Conservation (phyloP, 2,329 filamentous ascomycete genomes). For the Gyromitra esculenta region DNA sequence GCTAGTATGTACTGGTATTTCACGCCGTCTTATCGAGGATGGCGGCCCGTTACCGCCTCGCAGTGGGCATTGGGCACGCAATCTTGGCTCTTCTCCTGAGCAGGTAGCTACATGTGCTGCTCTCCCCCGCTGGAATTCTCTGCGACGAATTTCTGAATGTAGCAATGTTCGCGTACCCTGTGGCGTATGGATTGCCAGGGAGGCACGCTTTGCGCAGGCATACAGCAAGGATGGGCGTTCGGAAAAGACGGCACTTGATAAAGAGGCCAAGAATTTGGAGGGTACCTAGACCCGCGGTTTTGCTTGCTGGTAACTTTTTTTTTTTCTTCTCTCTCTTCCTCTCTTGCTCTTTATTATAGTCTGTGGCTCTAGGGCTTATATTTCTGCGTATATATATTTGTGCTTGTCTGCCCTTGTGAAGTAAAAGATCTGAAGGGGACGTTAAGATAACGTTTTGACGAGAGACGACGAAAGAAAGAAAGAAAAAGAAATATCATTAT, state of each 20-base stretch:
- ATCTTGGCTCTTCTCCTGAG: background rate
- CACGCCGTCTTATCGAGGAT: background rate
- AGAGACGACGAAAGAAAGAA: background rate
- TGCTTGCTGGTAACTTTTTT: slow-evolving; percentile 18
- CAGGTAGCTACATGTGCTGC: background rate
- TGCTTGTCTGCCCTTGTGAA: background rate
- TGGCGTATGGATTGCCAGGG: slow-evolving; percentile 20
- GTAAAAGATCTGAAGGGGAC: background rate
- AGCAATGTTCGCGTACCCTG: background rate
- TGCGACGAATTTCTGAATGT: slow-evolving; percentile 20
- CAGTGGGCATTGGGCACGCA: slow-evolving; percentile 11
- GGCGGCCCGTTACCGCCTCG: background rate
- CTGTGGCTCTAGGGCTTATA: slow-evolving; percentile 10
- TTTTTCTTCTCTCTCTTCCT: background rate
- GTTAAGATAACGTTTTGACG: background rate
- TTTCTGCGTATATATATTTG: slow-evolving; percentile 32
- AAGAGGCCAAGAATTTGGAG: slow-evolving; percentile 30
- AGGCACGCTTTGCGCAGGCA: slow-evolving; percentile 24
- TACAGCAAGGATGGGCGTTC: slow-evolving; percentile 28
- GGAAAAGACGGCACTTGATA: slow-evolving; percentile 40
- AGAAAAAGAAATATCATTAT: background rate
- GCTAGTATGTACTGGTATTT: background rate
- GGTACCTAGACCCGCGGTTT: background rate
- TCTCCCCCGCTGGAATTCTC: background rate
- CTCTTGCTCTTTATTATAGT: background rate